Conservation (phyloP, 1,284 basidiomycete species). For the Moniliophthora roreri region DNA sequence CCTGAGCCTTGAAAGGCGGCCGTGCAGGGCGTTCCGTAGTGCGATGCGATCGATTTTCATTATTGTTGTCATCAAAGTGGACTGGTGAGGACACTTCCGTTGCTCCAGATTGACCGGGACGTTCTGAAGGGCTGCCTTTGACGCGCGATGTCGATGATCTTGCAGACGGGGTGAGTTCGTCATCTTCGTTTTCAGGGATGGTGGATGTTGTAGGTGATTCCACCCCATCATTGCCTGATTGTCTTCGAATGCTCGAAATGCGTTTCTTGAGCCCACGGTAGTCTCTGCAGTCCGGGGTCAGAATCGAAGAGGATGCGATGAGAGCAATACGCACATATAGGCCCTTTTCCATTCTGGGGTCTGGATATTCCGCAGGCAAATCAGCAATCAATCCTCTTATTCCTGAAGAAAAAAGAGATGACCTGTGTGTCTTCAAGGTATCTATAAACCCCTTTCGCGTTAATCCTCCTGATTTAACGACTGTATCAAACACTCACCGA, state of each 20-base stretch:
- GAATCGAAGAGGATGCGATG: conserved; percentile 7
- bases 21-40: too few relatives aligned
- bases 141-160: conserved; percentile 3
- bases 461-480: neutral
- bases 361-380: conserved; percentile 37
- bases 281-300: conserved; percentile 47
- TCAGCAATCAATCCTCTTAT: neutral
- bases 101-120: too few relatives aligned
- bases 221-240: conserved; percentile 27
- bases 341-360: conserved; percentile 81
- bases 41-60: too few relatives aligned
- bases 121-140: too few relatives aligned
- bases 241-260: conserved; percentile 56
- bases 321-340: conserved; percentile 59
- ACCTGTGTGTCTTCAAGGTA: conserved; percentile 75
- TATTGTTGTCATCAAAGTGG: too few relatives aligned
- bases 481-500: conserved; percentile 33
- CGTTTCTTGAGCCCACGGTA: conserved; percentile 72
- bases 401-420: conserved; percentile 12
- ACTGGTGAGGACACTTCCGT: too few relatives aligned
- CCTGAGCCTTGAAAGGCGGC: too few relatives aligned
- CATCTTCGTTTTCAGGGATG: neutral
- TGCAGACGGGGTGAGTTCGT: too few relatives aligned
- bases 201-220: conserved; percentile 13
- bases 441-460: conserved; percentile 28